These are phyloP conservation scores for Pythium sukuiense DNA, from an alignment of 352 stramenopile species.

Conservation along the genomic window DNA sequence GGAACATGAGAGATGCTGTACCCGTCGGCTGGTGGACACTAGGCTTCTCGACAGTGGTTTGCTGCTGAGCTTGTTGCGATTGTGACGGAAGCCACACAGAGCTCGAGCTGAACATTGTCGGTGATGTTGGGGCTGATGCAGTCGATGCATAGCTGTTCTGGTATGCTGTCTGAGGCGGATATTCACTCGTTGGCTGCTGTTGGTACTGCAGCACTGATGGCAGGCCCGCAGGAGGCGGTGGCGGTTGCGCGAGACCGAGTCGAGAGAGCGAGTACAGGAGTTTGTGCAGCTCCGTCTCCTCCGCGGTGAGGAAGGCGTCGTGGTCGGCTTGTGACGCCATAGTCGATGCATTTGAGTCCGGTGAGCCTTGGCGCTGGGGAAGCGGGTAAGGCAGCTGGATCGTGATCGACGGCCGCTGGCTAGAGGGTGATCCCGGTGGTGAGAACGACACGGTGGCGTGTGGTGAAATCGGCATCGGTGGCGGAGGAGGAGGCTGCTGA, in stretches of 20 bases:
- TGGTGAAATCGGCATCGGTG: neutral
- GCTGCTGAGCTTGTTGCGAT: neutral
- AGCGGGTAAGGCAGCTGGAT: conserved; percentile 44
- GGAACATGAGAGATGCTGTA: conserved; percentile 20
- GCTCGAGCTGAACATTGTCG: conserved; percentile 5
- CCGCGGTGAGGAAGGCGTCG: conserved; percentile 21
- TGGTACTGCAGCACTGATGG: neutral
- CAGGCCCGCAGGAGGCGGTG: neutral
- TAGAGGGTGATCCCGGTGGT: neutral
- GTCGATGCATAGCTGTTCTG: conserved; percentile 8
- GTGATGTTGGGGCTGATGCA: conserved; percentile 16
- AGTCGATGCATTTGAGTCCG: conserved; percentile 46
- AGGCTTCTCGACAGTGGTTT: neutral
- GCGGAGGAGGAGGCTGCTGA: neutral
- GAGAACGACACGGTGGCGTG: neutral
- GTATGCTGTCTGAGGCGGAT: neutral
- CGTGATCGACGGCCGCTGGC: conserved; percentile 31
- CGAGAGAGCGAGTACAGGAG: conserved; percentile 59
- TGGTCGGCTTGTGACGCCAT: conserved; percentile 30
- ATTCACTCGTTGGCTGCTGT: neutral
- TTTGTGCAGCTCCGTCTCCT: conserved; percentile 54
- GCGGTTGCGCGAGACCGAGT: conserved; percentile 39
- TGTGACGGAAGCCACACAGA: conserved; percentile 18
- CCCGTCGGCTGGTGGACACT: conserved; percentile 1
- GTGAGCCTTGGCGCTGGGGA: conserved; percentile 45